Evolutionary conservation across 768 basidiomycete genomes (phyloP).

Genomic region (Pleurotus giganteus): DNA sequence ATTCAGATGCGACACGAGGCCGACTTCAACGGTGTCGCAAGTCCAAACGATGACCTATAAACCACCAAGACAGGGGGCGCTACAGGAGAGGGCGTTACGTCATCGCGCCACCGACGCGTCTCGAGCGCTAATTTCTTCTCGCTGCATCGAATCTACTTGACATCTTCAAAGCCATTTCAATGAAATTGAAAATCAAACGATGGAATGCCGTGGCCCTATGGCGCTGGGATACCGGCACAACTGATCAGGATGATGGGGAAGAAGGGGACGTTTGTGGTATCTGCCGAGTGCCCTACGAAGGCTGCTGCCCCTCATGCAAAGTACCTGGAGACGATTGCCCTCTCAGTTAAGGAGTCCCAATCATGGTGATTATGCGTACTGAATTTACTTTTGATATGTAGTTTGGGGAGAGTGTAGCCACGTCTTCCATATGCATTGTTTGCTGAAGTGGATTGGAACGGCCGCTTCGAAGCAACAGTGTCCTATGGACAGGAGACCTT

Average conservation of each 20-base stretch:
- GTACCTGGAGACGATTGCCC: conserved; percentile 97
- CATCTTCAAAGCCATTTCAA: too few relatives aligned
- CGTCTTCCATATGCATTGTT: conserved; percentile 98
- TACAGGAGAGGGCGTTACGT: too few relatives aligned
- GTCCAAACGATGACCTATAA: too few relatives aligned
- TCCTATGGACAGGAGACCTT: conserved; percentile 95
- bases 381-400: conserved; percentile 25
- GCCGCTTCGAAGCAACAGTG: conserved; percentile 90
- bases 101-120: too few relatives aligned
- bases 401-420: conserved; percentile 99
- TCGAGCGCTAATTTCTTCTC: too few relatives aligned
- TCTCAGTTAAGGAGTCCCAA: conserved; percentile 54
- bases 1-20: too few relatives aligned
- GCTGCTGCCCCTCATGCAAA: conserved; percentile 94
- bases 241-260: conserved; percentile 37
- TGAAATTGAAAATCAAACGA: conserved; percentile 78
- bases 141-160: too few relatives aligned
- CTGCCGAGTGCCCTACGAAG: conserved; percentile 89
- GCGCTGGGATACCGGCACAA: conserved; percentile 70
- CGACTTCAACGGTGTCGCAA: too few relatives aligned
- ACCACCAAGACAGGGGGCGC: too few relatives aligned
- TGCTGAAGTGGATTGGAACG: conserved; percentile 94
- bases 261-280: conserved; percentile 78
- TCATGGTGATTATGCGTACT: conserved; percentile 5
- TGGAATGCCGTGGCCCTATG: conserved; percentile 90